phyloP scores from a whole-genome alignment of 2,329 filamentous ascomycete species.

The Plenodomus biglobosus region DNA sequence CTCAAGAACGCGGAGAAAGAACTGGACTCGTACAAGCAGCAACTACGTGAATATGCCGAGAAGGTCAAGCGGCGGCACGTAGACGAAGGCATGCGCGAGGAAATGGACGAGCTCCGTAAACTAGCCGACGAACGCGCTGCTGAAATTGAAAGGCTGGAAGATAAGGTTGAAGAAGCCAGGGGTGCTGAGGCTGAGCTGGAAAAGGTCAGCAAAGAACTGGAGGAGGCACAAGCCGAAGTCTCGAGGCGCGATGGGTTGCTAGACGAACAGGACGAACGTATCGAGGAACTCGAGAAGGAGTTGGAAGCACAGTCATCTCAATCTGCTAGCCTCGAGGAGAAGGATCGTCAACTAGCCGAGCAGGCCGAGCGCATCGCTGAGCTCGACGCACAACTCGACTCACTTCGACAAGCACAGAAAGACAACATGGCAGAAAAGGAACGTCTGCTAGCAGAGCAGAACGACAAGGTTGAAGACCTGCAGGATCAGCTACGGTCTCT shows the following conservation, averaged over 20 bases:
- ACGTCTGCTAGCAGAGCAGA: constrained; percentile 34
- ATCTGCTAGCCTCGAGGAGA: constrained; percentile 33
- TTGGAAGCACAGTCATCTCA: constrained; percentile 35
- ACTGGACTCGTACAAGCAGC: constrained; percentile 77
- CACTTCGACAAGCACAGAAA: constrained; percentile 26
- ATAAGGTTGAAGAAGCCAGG: constrained; percentile 36
- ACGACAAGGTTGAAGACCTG: constrained; percentile 38
- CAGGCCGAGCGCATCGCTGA: constrained; percentile 35
- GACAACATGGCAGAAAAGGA: constrained; percentile 31
- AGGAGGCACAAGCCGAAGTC: constrained; percentile 39
- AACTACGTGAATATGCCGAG: constrained; percentile 80
- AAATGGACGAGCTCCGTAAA: constrained; percentile 54
- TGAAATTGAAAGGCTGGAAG: constrained; percentile 40
- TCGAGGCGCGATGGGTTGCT: constrained; percentile 37
- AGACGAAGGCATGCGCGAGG: constrained; percentile 68
- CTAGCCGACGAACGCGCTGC: constrained; percentile 48
- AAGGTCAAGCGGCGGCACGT: constrained; percentile 75
- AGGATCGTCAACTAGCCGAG: constrained; percentile 31
- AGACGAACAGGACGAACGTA: constrained; percentile 43
- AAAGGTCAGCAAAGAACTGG: constrained; percentile 40
- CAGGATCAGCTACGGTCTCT: constrained; percentile 32
- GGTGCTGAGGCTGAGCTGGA: constrained; percentile 39
- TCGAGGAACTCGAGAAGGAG: constrained; percentile 39
- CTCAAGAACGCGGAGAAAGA: constrained; percentile 81
- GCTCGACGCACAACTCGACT: constrained; percentile 31